Evolutionary conservation across 768 basidiomycete genomes (phyloP), one percentile per base, ranked within the genome.

Genomic region (Lentinus brumalis): DNA sequence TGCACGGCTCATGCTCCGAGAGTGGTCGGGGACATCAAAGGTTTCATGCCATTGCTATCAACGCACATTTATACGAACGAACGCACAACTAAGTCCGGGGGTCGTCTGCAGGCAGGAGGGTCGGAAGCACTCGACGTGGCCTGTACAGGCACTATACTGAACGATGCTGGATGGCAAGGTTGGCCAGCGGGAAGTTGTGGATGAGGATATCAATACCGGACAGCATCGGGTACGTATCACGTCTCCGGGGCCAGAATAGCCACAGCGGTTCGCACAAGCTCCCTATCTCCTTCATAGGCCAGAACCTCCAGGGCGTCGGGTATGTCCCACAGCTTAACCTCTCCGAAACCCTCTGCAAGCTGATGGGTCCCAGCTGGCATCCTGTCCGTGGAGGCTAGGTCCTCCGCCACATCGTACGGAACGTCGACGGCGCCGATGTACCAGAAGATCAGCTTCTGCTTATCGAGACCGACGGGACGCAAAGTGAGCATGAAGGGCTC

Each of bases 381-480:
- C 21, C 21, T 26, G 21, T 26, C n/a, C 3, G 16, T 7, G 4
- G 14, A 16, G 18, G 7, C 2, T 5, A 15, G 26, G 10, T 6
- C 35, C 4, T 31, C 53, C 12, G 51, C 35, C 12, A n/a, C 40
- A 18, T 39, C n/a, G 4, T 32, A 35, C 9, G 51, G 8, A 11
- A 45, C 16, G 31, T 60, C 62, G 8, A 64, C 57, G 31, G 32
- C 39, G 38, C 60, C 63, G 39, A 65, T 59, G 31, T 61, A 65
- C 59, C 63, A 65, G 53, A 60, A 64, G 16, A 64, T 64, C 6
- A 60, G 44, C 49, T 64, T 64, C 39, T 61, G 18, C 16, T 38
- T 46, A 8, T 41, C 49, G 4, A 39, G 21, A 6, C 56, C 59
- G 30, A 55, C 40, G 4, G 59, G 63, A 5, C 63, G 63, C 12